Base-by-base conservation (phyloP, 495 filamentous ascomycete genomes). In the Trichoderma reesei region DNA sequence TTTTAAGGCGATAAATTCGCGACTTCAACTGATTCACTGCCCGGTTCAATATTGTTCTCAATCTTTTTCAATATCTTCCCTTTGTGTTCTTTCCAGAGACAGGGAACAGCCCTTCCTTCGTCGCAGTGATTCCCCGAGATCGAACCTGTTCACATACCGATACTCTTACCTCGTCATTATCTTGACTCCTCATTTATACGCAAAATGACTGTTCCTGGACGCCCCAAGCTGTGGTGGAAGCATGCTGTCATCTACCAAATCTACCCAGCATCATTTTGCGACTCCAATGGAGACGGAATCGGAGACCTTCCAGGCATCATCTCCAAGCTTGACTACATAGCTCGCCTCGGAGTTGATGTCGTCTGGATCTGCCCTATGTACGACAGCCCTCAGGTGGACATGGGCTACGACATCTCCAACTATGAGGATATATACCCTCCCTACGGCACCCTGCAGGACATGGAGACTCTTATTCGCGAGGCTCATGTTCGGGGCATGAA, bases 341-440 rank as follows among this genome's bases (percentile, higher is more conserved):
- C 81, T 64, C 69, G 79, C 9, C 76, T 88, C 4, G 86, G 84
- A 1, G 73, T 86, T 14, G 84, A 88, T 68, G 78, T 85, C 26
- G 75, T 89, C 61, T 89, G 86, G 86, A 67, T 88, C 10, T 87
- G 80, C 67, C 86, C 87, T 4, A 72, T 86, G 16, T 89, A 83
- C 70, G 83, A 88, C 42, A 85, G 82, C 2, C 87, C 87, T 3
- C 83, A 86, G 73, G 80, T 76, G 9, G 81, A 84, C 64, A 82
- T 83, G 77, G 82, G 81, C 18, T 83, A 84, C 77, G 70, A 90
- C 66, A 88, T 90, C 63, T 81, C 83, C 13, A 83, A 90, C 67
- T 90, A 90, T 69, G 78, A 81, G 61, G 77, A 75, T 60, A 83
- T 90, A 31, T 77, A 87, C 61, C 78, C 80, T 1, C 78, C 80